Conservation (phyloP, 2,329 filamentous ascomycete genomes). For the Botrytis elliptica region DNA sequence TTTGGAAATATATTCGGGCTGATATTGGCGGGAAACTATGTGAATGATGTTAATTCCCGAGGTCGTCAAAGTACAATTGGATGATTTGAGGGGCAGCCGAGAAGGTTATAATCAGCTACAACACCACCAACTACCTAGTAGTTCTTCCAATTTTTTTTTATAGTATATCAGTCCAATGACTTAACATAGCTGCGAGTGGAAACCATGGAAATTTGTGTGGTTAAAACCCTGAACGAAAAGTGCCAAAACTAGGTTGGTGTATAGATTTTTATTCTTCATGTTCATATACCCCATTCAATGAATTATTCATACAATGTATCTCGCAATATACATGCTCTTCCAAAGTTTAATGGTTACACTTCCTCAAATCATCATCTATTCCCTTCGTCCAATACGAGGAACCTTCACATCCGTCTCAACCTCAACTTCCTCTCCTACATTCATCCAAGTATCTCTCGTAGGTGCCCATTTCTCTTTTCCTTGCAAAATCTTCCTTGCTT, state of each 20-base stretch:
- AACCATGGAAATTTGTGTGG: background rate
- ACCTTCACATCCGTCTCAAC: slow-evolving; percentile 36
- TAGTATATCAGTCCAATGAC: background rate
- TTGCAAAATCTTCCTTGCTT: slow-evolving; percentile 62
- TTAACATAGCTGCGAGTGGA: background rate
- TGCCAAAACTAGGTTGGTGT: background rate
- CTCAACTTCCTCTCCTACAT: slow-evolving; percentile 38
- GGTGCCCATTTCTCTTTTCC: slow-evolving; percentile 60
- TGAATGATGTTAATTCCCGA: background rate
- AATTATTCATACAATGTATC: background rate
- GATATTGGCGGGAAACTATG: background rate
- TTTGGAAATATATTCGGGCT: background rate
- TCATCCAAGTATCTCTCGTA: slow-evolving; percentile 32
- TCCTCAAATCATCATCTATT: background rate
- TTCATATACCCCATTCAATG: slow-evolving; percentile 6
- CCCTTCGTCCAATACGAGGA: slow-evolving; percentile 17
- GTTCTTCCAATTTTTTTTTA: too few species aligned
- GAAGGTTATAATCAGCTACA: background rate
- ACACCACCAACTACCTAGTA: background rate
- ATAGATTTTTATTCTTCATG: background rate
- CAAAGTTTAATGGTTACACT: background rate
- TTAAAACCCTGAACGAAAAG: background rate
- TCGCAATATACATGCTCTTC: background rate
- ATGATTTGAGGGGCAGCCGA: background rate
- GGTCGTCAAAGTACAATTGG: background rate